Evolutionary conservation across 129 eudicot genomes (phyloP), one percentile per base, ranked within the genome.

Genomic region (Centaurea solstitialis): DNA sequence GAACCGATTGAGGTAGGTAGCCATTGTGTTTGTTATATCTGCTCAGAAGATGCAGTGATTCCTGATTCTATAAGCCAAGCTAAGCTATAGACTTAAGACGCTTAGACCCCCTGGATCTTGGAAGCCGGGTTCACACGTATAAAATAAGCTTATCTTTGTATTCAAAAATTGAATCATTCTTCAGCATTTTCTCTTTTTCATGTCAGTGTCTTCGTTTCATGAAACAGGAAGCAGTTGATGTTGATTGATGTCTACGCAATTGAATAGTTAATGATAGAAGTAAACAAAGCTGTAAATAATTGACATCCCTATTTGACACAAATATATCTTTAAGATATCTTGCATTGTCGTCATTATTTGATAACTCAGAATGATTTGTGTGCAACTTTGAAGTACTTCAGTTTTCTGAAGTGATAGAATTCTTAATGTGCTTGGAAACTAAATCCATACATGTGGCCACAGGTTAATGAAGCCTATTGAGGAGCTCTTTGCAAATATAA

Each of bases 11-110:
- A 41, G 67, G 5, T 9, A 41, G 67, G 5, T 9, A 6, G 72
- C 15, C 11, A 8, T 40, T 7, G 43, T 23, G 41, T 65, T 18
- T 69, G 22, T 57, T 57, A 20, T 7, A 45, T 68, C 20, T 26
- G 3, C 18, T 41, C 12, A 40, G 39, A 47, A 7, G 65, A 39
- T 40, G 45, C 76, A 21, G 3, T 9, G 21, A 47, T 11, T 41
- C 21, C 39, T n/a, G 4, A 22, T 23, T 41, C 26, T 40, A 30
- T 68, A 68, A 69, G 3, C 41, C 61, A 77, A 39, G 43, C 62
- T 23, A 77, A 77, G 43, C 81, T 66, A 23, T 24, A 17, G 74
- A 15, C 76, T 40, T 41, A 17, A 65, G 45, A 66, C 65, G 40
- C 17, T 7, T 39, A 65, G 26, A 23, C 9, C n/a, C 23, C 13